Evolutionary conservation across 257 asterid species (phyloP).

Genomic region (Avicennia marina): DNA sequence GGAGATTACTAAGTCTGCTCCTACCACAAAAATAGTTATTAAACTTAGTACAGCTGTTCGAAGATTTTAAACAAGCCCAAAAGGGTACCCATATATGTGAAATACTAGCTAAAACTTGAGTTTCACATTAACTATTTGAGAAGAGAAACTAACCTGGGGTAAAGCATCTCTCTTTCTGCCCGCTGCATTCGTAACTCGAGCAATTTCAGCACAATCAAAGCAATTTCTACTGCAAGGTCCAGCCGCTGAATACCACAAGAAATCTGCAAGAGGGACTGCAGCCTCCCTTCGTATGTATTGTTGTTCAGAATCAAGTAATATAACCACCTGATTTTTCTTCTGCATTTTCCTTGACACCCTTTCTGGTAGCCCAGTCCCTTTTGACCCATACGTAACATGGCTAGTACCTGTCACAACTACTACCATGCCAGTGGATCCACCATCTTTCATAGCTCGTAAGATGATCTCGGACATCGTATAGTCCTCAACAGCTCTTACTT

Average conservation of each 20-base stretch:
- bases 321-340: constrained; percentile 76
- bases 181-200: constrained; percentile 96
- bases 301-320: constrained; percentile 77
- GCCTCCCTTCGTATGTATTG: constrained; percentile 86
- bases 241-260: constrained; percentile 96
- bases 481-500: constrained; percentile 88
- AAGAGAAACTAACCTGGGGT: constrained; percentile 63
- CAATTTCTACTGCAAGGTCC: constrained; percentile 92
- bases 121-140: not conserved
- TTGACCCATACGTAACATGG: constrained; percentile 75
- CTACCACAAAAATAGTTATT: too few relatives aligned
- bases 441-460: constrained; percentile 56
- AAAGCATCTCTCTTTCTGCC: constrained; percentile 91
- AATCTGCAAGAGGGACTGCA: constrained; percentile 91
- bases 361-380: constrained; percentile 90
- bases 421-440: constrained; percentile 70
- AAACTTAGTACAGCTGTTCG: not conserved
- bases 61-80: not conserved
- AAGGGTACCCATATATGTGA: not conserved
- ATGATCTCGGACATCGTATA: constrained; percentile 78
- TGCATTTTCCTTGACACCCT: constrained; percentile 72
- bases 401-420: constrained; percentile 87
- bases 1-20: too few relatives aligned
- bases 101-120: not conserved
- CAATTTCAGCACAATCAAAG: constrained; percentile 97